phyloP scores from a whole-genome alignment of 2,329 filamentous ascomycete species.

The Fusarium kyushuense region DNA sequence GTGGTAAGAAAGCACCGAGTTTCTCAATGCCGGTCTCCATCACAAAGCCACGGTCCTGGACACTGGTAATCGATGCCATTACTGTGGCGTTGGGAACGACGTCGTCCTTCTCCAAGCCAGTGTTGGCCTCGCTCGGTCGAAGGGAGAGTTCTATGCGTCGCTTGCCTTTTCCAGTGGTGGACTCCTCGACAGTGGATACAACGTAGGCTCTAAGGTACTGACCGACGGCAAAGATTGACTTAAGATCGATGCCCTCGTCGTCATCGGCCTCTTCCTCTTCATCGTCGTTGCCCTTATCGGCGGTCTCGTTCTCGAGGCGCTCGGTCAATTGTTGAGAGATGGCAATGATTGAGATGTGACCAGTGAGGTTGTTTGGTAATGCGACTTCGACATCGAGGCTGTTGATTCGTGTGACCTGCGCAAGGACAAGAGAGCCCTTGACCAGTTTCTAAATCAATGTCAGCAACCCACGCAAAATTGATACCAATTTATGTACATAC shows the following conservation, averaged over 20 bases:
- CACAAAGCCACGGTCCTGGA: slow-evolving; percentile 95
- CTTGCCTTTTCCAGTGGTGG: slow-evolving; percentile 72
- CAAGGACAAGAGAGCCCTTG: slow-evolving; percentile 88
- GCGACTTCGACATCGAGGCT: slow-evolving; percentile 82
- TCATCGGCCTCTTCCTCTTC: slow-evolving; percentile 65
- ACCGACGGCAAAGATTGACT: slow-evolving; percentile 80
- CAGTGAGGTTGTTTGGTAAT: slow-evolving; percentile 91
- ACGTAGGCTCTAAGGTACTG: slow-evolving; percentile 92
- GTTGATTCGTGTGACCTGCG: slow-evolving; percentile 85
- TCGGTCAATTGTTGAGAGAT: slow-evolving; percentile 84
- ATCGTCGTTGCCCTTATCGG: slow-evolving; percentile 64
- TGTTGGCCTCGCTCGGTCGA: slow-evolving; percentile 82
- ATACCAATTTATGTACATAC: slow-evolving; percentile 60
- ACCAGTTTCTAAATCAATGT: slow-evolving; percentile 74
- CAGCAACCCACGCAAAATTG: slow-evolving; percentile 34
- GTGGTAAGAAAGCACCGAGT: slow-evolving; percentile 85
- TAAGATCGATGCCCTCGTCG: slow-evolving; percentile 75
- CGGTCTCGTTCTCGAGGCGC: slow-evolving; percentile 77
- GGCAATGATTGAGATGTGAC: slow-evolving; percentile 91
- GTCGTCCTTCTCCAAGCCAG: slow-evolving; percentile 77
- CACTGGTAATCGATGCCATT: slow-evolving; percentile 88
- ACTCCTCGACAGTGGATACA: slow-evolving; percentile 78
- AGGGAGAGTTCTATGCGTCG: slow-evolving; percentile 90
- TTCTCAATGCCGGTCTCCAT: slow-evolving; percentile 88
- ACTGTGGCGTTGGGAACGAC: slow-evolving; percentile 81